phyloP scores from a whole-genome alignment of 1,139 yeast genomes.

The Lodderomyces elongisporus region DNA sequence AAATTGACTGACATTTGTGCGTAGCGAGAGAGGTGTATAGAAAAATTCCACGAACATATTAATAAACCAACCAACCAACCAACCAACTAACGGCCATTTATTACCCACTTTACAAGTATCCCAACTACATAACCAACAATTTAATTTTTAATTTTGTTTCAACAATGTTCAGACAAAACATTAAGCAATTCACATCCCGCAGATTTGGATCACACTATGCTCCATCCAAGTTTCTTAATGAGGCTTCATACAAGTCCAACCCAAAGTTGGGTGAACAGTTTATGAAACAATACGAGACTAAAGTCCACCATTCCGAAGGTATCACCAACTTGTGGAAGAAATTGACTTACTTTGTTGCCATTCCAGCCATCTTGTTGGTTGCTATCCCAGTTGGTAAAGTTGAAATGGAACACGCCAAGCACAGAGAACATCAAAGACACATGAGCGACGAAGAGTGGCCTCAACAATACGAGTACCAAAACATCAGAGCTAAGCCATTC shows the following conservation, averaged over 20 bases:
- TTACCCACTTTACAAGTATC: too few relatives aligned
- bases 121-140: too few relatives aligned
- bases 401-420: constrained; percentile 85
- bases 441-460: constrained; percentile 91
- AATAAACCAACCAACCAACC: too few relatives aligned
- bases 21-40: too few relatives aligned
- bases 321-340: constrained; percentile 83
- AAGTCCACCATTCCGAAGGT: constrained; percentile 71
- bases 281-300: constrained; percentile 45
- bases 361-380: constrained; percentile 73
- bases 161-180: constrained; percentile 11
- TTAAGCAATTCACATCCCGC: constrained; percentile 37
- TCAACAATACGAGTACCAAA: constrained; percentile 81
- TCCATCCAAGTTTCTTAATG: constrained; percentile 39
- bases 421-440: constrained; percentile 75
- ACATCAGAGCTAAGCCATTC: constrained; percentile 78
- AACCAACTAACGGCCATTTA: too few relatives aligned
- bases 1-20: too few relatives aligned
- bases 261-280: constrained; percentile 41
- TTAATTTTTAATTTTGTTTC: too few relatives aligned
- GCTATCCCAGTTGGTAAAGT: constrained; percentile 75
- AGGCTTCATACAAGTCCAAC: constrained; percentile 35
- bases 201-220: constrained; percentile 41
- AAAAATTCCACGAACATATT: too few relatives aligned
- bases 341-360: constrained; percentile 71